Evolutionary conservation across 1,284 basidiomycete genomes (phyloP), one percentile per base, ranked within the genome.

Genomic region (Golubevia pallescens): DNA sequence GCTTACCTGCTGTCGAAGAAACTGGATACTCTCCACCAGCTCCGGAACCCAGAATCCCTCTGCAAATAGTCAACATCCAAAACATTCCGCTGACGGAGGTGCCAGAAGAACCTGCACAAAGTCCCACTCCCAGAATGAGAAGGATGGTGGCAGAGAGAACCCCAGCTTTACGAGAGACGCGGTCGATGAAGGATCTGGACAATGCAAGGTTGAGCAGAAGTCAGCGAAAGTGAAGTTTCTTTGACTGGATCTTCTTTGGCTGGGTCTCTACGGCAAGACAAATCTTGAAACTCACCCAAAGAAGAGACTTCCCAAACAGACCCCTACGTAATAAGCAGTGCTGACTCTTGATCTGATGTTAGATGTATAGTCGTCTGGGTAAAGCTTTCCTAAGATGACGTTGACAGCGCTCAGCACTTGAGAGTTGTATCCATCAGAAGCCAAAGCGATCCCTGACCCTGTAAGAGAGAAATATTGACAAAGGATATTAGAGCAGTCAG

Each of bases 131-230:
- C 13, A 78, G 58, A 16, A 82, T 69, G 28, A 82, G 70, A 20
- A 78, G 58, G 16, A 61, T 61, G 2, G 77, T 82, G 3, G 78
- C 75, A 14, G 69, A 62, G 32, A 82, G 54, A n/a, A 82, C 70
- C 21, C 77, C 80, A 48, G 72, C 66, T 66, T 77, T 74, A 57
- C 80, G 69, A 28, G 74, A 74, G 48, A 71, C 57, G 56, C 65
- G 74, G 63, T 82, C 80, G 16, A 80, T 75, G 23, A 80, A 62
- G 5, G 66, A 71, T 67, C 61, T 60, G 65, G 65, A n/a, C n/a
- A n/a, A n/a, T n/a, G n/a, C n/a, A 38, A 38, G 10, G 34, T 38
- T 10, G 34, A 38, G 34, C 3, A 38, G 34, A 38, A 38, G 34
- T 38, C 34, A 38, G 34, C 3, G 10, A 38, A 38, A 4, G 34